A percentile compares a stretch with the other conserved stretches of the same genome.
phyloP scores from a whole-genome alignment of 495 filamentous ascomycete species.

The Neurospora tetrasperma region DNA sequence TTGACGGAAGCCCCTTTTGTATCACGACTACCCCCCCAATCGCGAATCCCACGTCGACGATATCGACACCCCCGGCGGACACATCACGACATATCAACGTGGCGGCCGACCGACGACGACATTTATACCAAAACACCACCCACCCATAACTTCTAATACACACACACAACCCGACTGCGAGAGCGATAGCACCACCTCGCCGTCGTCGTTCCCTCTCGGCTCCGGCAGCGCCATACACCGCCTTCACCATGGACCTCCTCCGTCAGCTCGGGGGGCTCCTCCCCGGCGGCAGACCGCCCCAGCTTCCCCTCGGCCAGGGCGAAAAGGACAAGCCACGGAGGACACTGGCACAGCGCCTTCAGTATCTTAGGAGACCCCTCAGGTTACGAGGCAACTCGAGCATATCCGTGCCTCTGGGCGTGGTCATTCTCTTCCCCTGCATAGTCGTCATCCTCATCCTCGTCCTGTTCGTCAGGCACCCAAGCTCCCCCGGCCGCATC shows the following conservation, averaged over 20 bases:
- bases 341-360: conserved; percentile 44
- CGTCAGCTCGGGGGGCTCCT: conserved; percentile 41
- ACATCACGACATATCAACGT: neutral
- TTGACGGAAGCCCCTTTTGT: neutral
- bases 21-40: too few relatives aligned
- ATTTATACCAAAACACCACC: neutral
- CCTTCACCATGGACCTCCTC: conserved; percentile 43
- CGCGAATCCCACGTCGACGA: too few relatives aligned
- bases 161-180: neutral
- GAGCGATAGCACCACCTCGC: conserved; percentile 4
- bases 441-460: conserved; percentile 87
- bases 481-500: conserved; percentile 69
- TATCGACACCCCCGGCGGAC: neutral
- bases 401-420: conserved; percentile 86
- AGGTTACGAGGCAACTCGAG: conserved; percentile 89
- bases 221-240: conserved; percentile 11
- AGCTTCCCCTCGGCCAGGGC: conserved; percentile 32
- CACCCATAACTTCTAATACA: neutral
- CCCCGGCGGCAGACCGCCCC: conserved; percentile 27
- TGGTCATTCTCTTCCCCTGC: conserved; percentile 86
- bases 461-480: conserved; percentile 81
- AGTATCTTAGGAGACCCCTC: conserved; percentile 81
- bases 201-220: conserved; percentile 5
- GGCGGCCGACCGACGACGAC: neutral
- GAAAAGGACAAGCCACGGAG: conserved; percentile 31